Percentiles rank a stretch among this genome's conserved stretches.
Conservation (phyloP, 805 yeast species). For the Jamesozyma jinghongensis region DNA sequence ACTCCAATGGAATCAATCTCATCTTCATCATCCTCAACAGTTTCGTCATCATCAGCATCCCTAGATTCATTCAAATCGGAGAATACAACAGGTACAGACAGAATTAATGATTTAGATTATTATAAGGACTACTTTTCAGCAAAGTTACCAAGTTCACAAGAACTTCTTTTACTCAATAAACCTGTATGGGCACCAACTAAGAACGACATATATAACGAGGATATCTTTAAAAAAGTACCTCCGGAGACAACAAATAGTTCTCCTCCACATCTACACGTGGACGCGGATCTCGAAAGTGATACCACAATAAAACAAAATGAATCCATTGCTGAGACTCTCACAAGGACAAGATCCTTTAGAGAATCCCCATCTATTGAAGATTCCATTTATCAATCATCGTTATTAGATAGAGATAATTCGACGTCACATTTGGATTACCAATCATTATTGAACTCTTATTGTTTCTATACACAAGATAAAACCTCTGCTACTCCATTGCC, state of each 20-base stretch:
- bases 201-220: no score
- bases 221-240: no score
- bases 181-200: no score
- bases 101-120: background rate
- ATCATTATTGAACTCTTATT: conserved; percentile 20
- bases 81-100: conserved; percentile 1
- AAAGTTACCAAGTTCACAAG: background rate
- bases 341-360: background rate
- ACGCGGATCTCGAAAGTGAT: background rate
- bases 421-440: conserved; percentile 21
- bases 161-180: background rate
- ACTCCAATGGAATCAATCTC: conserved; percentile 1
- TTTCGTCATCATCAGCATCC: conserved; percentile 6
- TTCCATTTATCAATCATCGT: background rate
- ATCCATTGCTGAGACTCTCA: no score
- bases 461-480: conserved; percentile 16
- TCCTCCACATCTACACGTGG: no score
- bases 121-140: background rate
- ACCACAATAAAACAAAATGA: background rate
- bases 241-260: no score
- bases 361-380: background rate
- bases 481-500: background rate
- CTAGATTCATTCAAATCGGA: conserved; percentile 7
- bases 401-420: no score
- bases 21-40: conserved; percentile 5